A percentile compares a stretch with the other conserved stretches of the same genome.
These are phyloP conservation scores for Stachybotrys echinatus DNA, from an alignment of 2,329 filamentous ascomycete species.

Conservation along the genomic window DNA sequence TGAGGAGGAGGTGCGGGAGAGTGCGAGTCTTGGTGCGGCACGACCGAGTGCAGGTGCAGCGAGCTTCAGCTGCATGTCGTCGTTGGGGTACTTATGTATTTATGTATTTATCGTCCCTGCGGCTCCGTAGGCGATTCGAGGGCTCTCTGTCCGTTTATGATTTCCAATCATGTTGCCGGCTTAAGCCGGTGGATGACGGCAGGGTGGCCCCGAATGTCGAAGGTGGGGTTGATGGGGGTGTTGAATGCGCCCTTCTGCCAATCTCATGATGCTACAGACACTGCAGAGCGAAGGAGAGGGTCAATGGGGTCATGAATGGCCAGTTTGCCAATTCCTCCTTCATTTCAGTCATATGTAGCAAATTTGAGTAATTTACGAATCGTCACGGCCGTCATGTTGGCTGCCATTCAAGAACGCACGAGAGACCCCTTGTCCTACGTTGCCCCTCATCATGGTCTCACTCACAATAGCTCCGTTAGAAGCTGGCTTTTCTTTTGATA, in stretches of 20 bases:
- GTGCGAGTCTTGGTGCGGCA: neutral
- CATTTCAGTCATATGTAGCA: no score
- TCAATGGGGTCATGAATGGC: no score
- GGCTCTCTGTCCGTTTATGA: neutral
- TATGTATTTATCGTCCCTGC: neutral
- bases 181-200: neutral
- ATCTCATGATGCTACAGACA: no score
- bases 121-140: neutral
- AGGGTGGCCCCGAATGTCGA: neutral
- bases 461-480: no score
- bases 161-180: neutral
- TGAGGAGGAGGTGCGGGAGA: neutral
- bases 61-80: neutral
- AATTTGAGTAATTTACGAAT: no score
- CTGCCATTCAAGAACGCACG: no score
- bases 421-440: no score
- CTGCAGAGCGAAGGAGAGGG: no score
- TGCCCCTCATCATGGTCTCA: no score
- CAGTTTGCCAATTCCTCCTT: no score
- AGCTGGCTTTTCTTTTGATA: no score
- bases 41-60: neutral
- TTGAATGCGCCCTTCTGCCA: neutral
- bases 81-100: neutral
- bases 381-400: no score
- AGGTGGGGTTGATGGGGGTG: neutral